Evolutionary conservation across 2,329 filamentous ascomycete genomes (phyloP).

Genomic region (Botryotinia narcissicola): DNA sequence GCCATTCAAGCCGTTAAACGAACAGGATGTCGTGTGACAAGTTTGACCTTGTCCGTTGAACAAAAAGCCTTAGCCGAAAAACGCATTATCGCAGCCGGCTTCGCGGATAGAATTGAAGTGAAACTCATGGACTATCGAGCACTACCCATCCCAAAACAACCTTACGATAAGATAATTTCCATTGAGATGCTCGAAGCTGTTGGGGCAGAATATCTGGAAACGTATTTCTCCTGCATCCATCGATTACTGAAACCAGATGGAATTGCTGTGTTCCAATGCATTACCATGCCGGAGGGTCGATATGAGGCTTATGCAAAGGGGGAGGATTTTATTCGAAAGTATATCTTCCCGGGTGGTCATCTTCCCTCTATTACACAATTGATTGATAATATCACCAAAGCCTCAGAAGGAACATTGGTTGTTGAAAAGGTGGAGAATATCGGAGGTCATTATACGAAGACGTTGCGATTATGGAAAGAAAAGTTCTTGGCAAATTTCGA

Average conservation of each 20-base stretch:
- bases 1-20: constrained; percentile 65
- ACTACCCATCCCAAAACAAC: constrained; percentile 50
- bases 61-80: constrained; percentile 67
- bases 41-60: constrained; percentile 64
- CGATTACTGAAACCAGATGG: constrained; percentile 63
- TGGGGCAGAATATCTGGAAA: constrained; percentile 63
- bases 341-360: constrained; percentile 78
- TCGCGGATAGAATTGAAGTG: constrained; percentile 60
- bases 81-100: constrained; percentile 59
- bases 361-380: constrained; percentile 55
- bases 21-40: constrained; percentile 68
- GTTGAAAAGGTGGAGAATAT: constrained; percentile 70
- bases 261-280: constrained; percentile 71
- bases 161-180: constrained; percentile 69
- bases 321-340: constrained; percentile 72
- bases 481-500: constrained; percentile 64
- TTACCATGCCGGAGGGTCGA: constrained; percentile 70
- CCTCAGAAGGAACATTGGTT: constrained; percentile 60
- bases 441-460: constrained; percentile 69
- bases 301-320: constrained; percentile 64
- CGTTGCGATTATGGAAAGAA: constrained; percentile 66
- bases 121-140: constrained; percentile 67
- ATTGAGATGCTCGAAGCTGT: constrained; percentile 80
- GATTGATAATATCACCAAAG: constrained; percentile 57
- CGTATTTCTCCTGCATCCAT: constrained; percentile 65